phyloP scores from a whole-genome alignment of 805 yeast species.

The Maudiozyma pseudohumilis region DNA sequence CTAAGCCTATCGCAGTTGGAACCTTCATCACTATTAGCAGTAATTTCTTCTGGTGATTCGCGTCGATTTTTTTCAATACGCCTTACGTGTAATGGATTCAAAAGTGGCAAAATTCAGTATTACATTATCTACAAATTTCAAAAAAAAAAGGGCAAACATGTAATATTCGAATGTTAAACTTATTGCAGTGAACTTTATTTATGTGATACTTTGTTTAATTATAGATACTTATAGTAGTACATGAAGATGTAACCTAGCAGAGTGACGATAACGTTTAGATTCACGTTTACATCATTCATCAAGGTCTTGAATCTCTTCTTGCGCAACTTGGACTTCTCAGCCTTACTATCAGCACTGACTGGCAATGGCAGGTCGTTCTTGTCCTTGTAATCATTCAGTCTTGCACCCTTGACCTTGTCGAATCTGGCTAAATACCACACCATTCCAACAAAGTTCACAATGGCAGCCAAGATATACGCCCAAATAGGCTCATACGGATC shows the following conservation, averaged over 20 bases:
- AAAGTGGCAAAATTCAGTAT: no score
- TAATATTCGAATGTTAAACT: no score
- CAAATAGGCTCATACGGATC: slow-evolving; percentile 39
- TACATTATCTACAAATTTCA: not conserved
- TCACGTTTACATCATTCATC: slow-evolving; percentile 2
- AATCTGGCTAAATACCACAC: not conserved
- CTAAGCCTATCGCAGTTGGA: no score
- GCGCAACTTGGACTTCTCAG: not conserved
- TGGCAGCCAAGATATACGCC: slow-evolving; percentile 22
- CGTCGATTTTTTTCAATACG: no score
- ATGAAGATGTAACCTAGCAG: slow-evolving; percentile 6
- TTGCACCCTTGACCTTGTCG: not conserved
- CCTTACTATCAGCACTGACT: slow-evolving; percentile 8
- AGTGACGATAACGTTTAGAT: not conserved
- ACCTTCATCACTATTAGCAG: no score
- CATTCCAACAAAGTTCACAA: slow-evolving; percentile 1
- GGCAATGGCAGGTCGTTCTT: slow-evolving; percentile 16
- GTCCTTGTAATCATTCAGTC: not conserved
- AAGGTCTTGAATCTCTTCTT: not conserved
- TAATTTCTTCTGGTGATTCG: no score
- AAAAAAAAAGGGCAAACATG: no score
- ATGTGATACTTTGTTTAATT: no score
- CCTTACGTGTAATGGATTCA: no score
- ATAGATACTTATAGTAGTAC: slow-evolving; percentile 5
- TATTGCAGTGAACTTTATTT: no score